These are phyloP conservation scores for Nemania sp. DNA, from an alignment of 2,329 filamentous ascomycete genomes.

Conservation along the genomic window DNA sequence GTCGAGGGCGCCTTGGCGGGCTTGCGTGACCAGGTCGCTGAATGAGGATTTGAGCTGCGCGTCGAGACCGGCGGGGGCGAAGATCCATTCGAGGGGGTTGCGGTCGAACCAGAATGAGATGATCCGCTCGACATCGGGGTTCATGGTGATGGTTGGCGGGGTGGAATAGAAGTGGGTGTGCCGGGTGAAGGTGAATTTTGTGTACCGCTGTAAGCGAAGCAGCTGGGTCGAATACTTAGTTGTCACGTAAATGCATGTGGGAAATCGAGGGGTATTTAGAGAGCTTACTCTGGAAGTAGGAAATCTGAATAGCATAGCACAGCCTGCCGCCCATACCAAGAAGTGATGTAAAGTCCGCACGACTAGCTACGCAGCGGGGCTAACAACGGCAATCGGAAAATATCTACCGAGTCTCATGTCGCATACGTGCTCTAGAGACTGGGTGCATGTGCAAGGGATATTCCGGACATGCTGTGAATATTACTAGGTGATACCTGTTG, in stretches of 20 bases:
- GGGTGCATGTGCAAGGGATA: too few species aligned
- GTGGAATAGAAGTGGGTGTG: too few species aligned
- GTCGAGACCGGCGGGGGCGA: constrained; percentile 15
- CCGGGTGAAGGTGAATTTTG: too few species aligned
- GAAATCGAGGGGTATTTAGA: not conserved
- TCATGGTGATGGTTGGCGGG: too few species aligned
- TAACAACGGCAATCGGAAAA: too few species aligned
- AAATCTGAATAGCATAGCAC: constrained; percentile 2
- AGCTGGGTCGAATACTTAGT: too few species aligned
- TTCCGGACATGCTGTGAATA: too few species aligned
- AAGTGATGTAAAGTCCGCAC: not conserved
- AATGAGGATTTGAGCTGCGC: constrained; percentile 1
- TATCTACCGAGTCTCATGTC: too few species aligned
- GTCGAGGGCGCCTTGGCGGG: not conserved
- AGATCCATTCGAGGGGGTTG: constrained; percentile 25
- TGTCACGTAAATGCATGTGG: not conserved
- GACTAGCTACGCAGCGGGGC: not conserved
- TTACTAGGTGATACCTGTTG: too few species aligned
- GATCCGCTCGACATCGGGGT: constrained; percentile 19
- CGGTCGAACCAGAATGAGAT: constrained; percentile 26
- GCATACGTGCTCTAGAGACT: too few species aligned
- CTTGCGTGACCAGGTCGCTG: constrained; percentile 1
- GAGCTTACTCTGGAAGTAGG: not conserved
- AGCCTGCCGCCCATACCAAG: not conserved
- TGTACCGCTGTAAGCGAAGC: constrained; percentile 1